phyloP scores from a whole-genome alignment of 306 rosid species.

The Pyrus pyrifolia region DNA sequence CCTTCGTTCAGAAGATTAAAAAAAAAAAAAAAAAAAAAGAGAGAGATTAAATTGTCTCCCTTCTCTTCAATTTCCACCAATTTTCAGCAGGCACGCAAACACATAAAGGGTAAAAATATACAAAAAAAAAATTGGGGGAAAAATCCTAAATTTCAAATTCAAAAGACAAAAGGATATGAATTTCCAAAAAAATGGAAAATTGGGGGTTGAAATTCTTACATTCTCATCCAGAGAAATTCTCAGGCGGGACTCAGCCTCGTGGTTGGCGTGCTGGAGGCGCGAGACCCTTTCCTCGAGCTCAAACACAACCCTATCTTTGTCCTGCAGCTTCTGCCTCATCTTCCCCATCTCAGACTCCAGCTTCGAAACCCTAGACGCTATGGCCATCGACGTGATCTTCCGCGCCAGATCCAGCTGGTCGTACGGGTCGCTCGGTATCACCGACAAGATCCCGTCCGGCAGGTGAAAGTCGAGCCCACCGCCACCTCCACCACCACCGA shows the following conservation, averaged over 20 bases:
- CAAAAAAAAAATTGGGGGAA: background rate
- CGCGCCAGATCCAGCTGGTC: slow-evolving; percentile 94
- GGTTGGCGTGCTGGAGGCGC: slow-evolving; percentile 35
- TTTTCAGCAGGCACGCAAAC: background rate
- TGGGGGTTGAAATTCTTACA: slow-evolving; percentile 15
- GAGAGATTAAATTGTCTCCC: background rate
- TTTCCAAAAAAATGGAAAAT: background rate
- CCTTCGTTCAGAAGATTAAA: too few species aligned
- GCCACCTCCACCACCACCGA: background rate
- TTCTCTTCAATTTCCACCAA: background rate
- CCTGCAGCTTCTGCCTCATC: slow-evolving; percentile 50
- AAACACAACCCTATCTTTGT: slow-evolving; percentile 45
- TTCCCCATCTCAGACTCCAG: slow-evolving; percentile 57
- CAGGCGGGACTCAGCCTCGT: slow-evolving; percentile 51
- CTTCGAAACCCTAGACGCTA: slow-evolving; percentile 72
- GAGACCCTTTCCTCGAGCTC: slow-evolving; percentile 56
- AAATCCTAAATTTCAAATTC: background rate
- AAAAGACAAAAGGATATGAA: background rate
- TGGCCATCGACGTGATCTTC: slow-evolving; percentile 88
- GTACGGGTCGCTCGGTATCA: slow-evolving; percentile 80
- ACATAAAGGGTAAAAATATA: background rate
- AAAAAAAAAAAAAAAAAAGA: too few species aligned
- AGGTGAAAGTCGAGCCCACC: slow-evolving; percentile 51
- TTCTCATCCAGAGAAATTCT: slow-evolving; percentile 53
- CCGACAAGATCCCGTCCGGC: slow-evolving; percentile 59